These are phyloP conservation scores for Didymellaceae sp. DNA, from an alignment of 2,329 filamentous ascomycete species.

Conservation along the genomic window DNA sequence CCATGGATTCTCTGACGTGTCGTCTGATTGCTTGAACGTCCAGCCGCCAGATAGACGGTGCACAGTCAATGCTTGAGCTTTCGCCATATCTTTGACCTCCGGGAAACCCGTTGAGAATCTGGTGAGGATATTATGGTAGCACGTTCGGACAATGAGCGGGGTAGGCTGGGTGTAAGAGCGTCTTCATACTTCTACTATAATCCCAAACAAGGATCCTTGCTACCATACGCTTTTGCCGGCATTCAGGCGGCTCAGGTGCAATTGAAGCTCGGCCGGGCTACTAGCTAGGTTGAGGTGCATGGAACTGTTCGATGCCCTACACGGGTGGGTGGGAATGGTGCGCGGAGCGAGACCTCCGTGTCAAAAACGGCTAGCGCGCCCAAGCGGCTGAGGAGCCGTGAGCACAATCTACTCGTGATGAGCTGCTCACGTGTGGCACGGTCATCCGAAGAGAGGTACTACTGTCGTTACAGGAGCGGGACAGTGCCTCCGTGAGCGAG, in stretches of 20 bases:
- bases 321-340: constrained; percentile 1
- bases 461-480: constrained; percentile 10
- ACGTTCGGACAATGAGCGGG: constrained; percentile 5
- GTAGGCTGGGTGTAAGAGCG: constrained; percentile 6
- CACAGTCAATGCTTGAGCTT: constrained; percentile 29
- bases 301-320: constrained; percentile 5
- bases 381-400: not conserved
- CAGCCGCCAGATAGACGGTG: constrained; percentile 51
- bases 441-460: constrained; percentile 4
- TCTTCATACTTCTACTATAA: constrained; percentile 8
- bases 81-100: constrained; percentile 31
- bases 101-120: not conserved
- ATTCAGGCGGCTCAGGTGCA: constrained; percentile 10
- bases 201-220: constrained; percentile 3
- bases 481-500: constrained; percentile 9
- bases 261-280: constrained; percentile 12
- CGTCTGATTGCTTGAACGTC: constrained; percentile 55
- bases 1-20: constrained; percentile 50
- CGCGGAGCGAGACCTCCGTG: constrained; percentile 10
- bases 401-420: not conserved
- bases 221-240: constrained; percentile 8
- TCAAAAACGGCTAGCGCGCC: constrained; percentile 2
- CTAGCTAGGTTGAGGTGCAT: constrained; percentile 9
- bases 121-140: not conserved
- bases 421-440: not conserved